Evolutionary conservation across 495 filamentous ascomycete species (phyloP).

Genomic region (Hypoxylon fragiforme): DNA sequence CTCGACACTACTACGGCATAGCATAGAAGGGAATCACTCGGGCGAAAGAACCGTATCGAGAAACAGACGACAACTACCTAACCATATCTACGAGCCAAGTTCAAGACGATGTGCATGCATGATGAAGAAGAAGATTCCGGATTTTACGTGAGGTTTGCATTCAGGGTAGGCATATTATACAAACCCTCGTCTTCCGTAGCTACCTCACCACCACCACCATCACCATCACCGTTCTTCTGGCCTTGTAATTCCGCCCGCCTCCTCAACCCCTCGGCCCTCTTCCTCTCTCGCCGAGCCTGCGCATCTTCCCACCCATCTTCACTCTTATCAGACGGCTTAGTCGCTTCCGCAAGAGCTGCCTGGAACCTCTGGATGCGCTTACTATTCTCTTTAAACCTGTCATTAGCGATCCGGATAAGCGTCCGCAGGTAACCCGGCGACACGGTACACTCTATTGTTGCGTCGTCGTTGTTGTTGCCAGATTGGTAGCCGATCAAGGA

Average conservation of each 20-base stretch:
- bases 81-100: no score
- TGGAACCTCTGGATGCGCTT: slow-evolving; percentile 69
- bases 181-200: slow-evolving; percentile 20
- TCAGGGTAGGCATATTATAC: slow-evolving; percentile 25
- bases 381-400: slow-evolving; percentile 73
- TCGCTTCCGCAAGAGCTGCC: slow-evolving; percentile 42
- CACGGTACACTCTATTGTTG: slow-evolving; percentile 48
- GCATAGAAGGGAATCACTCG: slow-evolving; percentile 21
- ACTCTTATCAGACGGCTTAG: slow-evolving; percentile 28
- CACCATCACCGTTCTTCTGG: slow-evolving; percentile 6
- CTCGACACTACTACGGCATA: slow-evolving; percentile 32
- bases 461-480: slow-evolving; percentile 40
- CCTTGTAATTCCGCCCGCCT: slow-evolving; percentile 44
- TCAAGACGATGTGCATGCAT: no score
- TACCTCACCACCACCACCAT: neutral
- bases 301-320: slow-evolving; percentile 60
- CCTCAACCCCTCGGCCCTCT: slow-evolving; percentile 62
- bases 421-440: slow-evolving; percentile 62
- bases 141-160: slow-evolving; percentile 37
- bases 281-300: slow-evolving; percentile 59
- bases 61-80: slow-evolving; percentile 24
- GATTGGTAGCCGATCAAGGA: slow-evolving; percentile 67
- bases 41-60: slow-evolving; percentile 31
- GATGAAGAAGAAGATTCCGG: no score
- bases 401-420: slow-evolving; percentile 70